These are phyloP conservation scores for Ormosia semicastrata DNA, from an alignment of 306 rosid genomes.

Conservation along the genomic window DNA sequence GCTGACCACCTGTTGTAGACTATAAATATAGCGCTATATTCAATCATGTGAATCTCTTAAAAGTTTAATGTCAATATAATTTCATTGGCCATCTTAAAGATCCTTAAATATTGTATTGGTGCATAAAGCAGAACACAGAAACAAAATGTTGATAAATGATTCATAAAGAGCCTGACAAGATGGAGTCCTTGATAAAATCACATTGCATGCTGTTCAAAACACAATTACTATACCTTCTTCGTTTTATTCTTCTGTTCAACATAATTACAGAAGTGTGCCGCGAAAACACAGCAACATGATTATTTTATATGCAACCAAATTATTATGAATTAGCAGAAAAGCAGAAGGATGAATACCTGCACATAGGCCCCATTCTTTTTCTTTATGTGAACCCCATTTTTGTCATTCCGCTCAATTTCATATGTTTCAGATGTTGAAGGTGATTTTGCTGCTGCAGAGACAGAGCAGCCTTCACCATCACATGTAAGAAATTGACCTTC, in stretches of 20 bases:
- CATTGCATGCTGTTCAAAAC: not conserved
- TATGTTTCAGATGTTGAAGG: conserved; percentile 60
- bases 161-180: not conserved
- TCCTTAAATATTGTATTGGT: conserved; percentile 6
- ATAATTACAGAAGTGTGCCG: not conserved
- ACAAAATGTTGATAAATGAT: conserved; percentile 16
- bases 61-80: conserved; percentile 10
- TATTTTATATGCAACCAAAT: conserved; percentile 3
- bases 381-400: conserved; percentile 66
- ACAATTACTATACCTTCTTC: not conserved
- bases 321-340: conserved; percentile 3
- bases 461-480: conserved; percentile 55
- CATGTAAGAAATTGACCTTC: conserved; percentile 80
- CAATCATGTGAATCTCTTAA: conserved; percentile 18
- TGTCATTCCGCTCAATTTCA: conserved; percentile 50
- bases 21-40: conserved; percentile 29
- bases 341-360: conserved; percentile 54
- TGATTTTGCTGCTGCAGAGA: conserved; percentile 61
- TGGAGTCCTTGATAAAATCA: not conserved
- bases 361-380: conserved; percentile 56
- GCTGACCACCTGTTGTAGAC: conserved; percentile 67
- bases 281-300: not conserved
- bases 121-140: not conserved
- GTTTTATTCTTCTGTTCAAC: not conserved
- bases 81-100: conserved; percentile 13